These are phyloP conservation scores for Ceratocystis harringtonii DNA, from an alignment of 2,329 filamentous ascomycete genomes.

Conservation along the genomic window DNA sequence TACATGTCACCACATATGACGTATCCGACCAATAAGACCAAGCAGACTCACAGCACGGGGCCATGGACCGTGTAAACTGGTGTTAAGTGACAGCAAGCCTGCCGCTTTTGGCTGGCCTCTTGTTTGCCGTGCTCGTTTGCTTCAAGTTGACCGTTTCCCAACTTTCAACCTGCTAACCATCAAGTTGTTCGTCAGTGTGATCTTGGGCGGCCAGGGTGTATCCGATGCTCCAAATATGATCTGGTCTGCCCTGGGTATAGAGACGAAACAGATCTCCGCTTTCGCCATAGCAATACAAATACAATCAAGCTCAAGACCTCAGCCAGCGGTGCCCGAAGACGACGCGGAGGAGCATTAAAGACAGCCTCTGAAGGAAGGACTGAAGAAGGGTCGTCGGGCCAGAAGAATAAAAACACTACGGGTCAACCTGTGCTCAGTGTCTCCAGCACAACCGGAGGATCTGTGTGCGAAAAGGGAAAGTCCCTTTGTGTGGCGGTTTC, in stretches of 20 bases:
- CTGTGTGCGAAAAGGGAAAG: background rate
- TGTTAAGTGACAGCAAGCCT: background rate
- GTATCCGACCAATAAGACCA: too few species aligned
- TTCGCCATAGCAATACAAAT: conserved; percentile 17
- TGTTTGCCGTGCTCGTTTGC: background rate
- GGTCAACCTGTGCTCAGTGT: background rate
- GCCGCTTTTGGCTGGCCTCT: background rate
- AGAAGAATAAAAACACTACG: background rate
- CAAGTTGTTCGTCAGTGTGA: conserved; percentile 10
- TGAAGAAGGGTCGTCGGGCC: background rate
- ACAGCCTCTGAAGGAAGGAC: background rate
- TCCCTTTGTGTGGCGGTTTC: background rate
- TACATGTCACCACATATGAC: background rate
- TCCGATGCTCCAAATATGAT: conserved; percentile 14
- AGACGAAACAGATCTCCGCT: conserved; percentile 16
- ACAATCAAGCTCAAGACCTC: conserved; percentile 14
- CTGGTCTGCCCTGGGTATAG: conserved; percentile 14
- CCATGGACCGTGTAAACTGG: background rate
- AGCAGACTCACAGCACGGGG: too few species aligned
- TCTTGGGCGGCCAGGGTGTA: conserved; percentile 15
- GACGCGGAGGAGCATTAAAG: background rate
- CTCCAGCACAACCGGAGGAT: background rate
- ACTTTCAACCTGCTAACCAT: background rate
- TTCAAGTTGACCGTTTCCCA: background rate
- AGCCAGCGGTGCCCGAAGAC: background rate